phyloP scores from a whole-genome alignment of 495 filamentous ascomycete species.

The Penicillium pancosmium region DNA sequence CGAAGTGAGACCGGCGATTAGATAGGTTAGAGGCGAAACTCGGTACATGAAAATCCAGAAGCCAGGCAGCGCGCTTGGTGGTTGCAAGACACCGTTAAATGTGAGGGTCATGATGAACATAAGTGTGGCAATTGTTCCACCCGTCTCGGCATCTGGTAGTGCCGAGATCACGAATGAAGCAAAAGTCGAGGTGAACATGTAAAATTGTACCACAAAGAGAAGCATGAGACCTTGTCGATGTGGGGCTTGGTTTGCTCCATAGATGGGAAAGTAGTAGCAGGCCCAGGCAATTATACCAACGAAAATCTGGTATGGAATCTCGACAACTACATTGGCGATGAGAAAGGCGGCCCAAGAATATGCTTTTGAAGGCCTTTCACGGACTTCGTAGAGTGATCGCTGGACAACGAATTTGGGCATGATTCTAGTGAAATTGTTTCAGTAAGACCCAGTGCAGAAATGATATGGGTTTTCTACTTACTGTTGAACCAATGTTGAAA shows the following conservation, averaged over 20 bases:
- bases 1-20: conserved; percentile 54
- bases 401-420: conserved; percentile 71
- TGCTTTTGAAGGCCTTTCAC: conserved; percentile 68
- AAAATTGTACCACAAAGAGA: conserved; percentile 62
- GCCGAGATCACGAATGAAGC: conserved; percentile 57
- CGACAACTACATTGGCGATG: conserved; percentile 68
- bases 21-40: conserved; percentile 58
- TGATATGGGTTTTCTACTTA: conserved; percentile 19
- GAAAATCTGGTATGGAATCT: conserved; percentile 70
- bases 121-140: conserved; percentile 58
- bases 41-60: conserved; percentile 67
- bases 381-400: conserved; percentile 67
- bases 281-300: conserved; percentile 61
- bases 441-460: neutral
- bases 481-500: conserved; percentile 67
- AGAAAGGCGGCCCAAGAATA: conserved; percentile 76
- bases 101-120: conserved; percentile 62
- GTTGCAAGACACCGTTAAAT: conserved; percentile 64
- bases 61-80: conserved; percentile 48
- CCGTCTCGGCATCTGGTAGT: conserved; percentile 56
- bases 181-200: conserved; percentile 71
- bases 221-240: conserved; percentile 51
- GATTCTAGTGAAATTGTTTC: conserved; percentile 47
- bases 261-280: conserved; percentile 63
- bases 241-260: conserved; percentile 40